phyloP scores from a whole-genome alignment of 768 basidiomycete species.

The Macrolepiota albuminosa region DNA sequence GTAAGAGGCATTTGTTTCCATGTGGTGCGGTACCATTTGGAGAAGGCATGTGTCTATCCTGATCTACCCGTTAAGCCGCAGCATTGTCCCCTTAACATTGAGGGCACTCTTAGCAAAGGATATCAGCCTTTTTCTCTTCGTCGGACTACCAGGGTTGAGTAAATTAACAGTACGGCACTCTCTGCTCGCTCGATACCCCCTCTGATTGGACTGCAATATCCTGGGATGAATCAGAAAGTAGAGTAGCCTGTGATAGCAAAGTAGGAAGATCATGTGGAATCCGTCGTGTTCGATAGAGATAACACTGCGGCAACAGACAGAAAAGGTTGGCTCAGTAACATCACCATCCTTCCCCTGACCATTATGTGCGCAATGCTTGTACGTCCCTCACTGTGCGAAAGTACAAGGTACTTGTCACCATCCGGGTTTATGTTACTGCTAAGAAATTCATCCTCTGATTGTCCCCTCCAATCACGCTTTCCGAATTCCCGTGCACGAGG shows the following conservation, averaged over 20 bases:
- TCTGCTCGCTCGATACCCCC: conserved; percentile 39
- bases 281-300: conserved; percentile 52
- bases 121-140: conserved; percentile 46
- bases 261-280: conserved; percentile 36
- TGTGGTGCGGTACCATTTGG: conserved; percentile 56
- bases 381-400: conserved; percentile 43
- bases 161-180: conserved; percentile 53
- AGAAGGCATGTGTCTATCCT: conserved; percentile 48
- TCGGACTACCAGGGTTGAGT: conserved; percentile 59
- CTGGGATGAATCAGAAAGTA: conserved; percentile 53
- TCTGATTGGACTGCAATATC: conserved; percentile 42
- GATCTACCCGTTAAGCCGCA: conserved; percentile 46
- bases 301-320: conserved; percentile 46
- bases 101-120: conserved; percentile 31
- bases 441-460: conserved; percentile 40
- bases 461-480: conserved; percentile 36
- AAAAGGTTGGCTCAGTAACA: conserved; percentile 48
- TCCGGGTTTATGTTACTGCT: conserved; percentile 49
- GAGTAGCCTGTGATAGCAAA: conserved; percentile 43
- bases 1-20: conserved; percentile 55
- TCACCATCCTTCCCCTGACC: conserved; percentile 51
- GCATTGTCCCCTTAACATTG: conserved; percentile 40
- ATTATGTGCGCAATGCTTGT: conserved; percentile 49
- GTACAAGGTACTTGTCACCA: conserved; percentile 42
- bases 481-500: conserved; percentile 61